These are phyloP conservation scores for Butyriboletus loyo DNA, from an alignment of 768 basidiomycete species.

Conservation along the genomic window DNA sequence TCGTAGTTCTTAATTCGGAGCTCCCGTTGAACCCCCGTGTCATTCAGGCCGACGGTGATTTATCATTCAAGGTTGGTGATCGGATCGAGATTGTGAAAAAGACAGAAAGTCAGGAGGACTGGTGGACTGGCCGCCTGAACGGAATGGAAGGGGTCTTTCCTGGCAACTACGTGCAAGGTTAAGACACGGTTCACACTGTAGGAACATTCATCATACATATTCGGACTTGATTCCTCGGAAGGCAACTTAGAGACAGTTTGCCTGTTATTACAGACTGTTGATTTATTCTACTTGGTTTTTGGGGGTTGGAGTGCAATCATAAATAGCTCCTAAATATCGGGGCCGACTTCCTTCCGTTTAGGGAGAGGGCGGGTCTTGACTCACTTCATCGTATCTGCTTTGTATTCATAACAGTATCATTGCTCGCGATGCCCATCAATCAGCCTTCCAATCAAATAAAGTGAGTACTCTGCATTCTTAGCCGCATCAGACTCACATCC, in stretches of 20 bases:
- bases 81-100: conserved; percentile 86
- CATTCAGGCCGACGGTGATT: conserved; percentile 81
- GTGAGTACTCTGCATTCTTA: conserved; percentile 35
- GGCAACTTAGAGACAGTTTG: neutral
- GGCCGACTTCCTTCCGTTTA: conserved; percentile 2
- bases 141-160: conserved; percentile 89
- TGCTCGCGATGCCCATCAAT: conserved; percentile 46
- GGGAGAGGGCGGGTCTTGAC: too few relatives aligned
- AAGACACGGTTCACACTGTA: neutral
- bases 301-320: neutral
- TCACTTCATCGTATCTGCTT: neutral
- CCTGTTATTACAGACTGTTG: neutral
- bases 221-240: neutral
- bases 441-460: conserved; percentile 92
- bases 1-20: neutral
- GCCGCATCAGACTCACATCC: neutral
- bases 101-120: conserved; percentile 82
- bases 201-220: neutral
- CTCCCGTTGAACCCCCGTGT: neutral
- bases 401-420: neutral
- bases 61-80: conserved; percentile 87
- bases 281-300: neutral
- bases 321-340: conserved; percentile 18
- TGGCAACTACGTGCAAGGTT: conserved; percentile 46
- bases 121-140: conserved; percentile 93